A percentile compares a stretch with the other conserved stretches of the same genome.
These are phyloP conservation scores for Yamadazyma spencermartinsiae DNA, from an alignment of 1,139 yeast species.

Conservation along the genomic window DNA sequence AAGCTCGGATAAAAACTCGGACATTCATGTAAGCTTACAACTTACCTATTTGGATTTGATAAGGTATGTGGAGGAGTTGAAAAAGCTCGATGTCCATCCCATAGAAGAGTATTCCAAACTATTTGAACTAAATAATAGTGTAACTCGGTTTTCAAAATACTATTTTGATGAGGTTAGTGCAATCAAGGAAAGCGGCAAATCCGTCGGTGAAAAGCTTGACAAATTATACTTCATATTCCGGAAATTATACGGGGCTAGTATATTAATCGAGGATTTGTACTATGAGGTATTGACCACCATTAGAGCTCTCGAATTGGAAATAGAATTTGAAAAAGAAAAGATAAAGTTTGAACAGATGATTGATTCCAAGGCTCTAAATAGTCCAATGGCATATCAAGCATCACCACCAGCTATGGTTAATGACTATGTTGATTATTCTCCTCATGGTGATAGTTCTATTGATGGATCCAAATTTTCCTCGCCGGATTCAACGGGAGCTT, in stretches of 20 bases:
- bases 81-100: slow-evolving; percentile 38
- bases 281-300: slow-evolving; percentile 21
- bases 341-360: neutral
- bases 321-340: slow-evolving; percentile 1
- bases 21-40: slow-evolving; percentile 21
- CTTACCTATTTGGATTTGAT: slow-evolving; percentile 21
- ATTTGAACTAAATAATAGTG: slow-evolving; percentile 19
- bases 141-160: slow-evolving; percentile 12
- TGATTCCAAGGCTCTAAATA: neutral
- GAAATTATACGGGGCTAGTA: slow-evolving; percentile 36
- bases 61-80: slow-evolving; percentile 28
- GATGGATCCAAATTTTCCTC: slow-evolving; percentile 1
- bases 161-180: slow-evolving; percentile 15
- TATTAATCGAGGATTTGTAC: slow-evolving; percentile 26
- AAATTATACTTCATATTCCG: slow-evolving; percentile 28
- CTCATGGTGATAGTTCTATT: neutral
- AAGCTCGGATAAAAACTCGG: slow-evolving; percentile 20
- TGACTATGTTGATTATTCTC: slow-evolving; percentile 1
- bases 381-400: neutral
- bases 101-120: slow-evolving; percentile 33
- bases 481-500: neutral
- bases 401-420: neutral
- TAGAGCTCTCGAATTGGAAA: slow-evolving; percentile 13
- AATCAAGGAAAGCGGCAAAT: slow-evolving; percentile 14
- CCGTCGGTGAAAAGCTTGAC: slow-evolving; percentile 23